phyloP scores from a whole-genome alignment of 169 alveolate species.

The Eimeria necatrix region DNA sequence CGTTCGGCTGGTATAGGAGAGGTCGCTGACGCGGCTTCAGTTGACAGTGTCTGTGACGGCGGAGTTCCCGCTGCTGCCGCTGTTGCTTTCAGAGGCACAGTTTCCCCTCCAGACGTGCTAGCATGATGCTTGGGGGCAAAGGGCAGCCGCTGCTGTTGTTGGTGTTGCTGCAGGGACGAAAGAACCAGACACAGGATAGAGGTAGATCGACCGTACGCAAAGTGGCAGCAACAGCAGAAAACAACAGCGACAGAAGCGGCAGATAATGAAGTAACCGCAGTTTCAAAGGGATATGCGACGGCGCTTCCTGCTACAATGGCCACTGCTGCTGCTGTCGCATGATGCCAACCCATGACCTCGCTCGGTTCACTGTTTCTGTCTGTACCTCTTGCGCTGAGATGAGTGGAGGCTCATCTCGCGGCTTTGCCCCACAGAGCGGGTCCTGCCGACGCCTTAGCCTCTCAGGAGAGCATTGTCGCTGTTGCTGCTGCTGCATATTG shows the following conservation, averaged over 20 bases:
- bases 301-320: not conserved
- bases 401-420: constrained; percentile 20
- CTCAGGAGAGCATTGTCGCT: constrained; percentile 1
- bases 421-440: constrained; percentile 15
- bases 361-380: not conserved
- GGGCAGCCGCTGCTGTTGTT: constrained; percentile 10
- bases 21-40: constrained; percentile 15
- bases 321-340: not conserved
- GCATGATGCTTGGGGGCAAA: not conserved
- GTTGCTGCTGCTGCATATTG: constrained; percentile 46
- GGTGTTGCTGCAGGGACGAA: constrained; percentile 2
- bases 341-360: no score
- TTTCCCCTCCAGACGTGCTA: not conserved
- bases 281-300: not conserved
- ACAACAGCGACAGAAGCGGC: not conserved
- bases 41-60: not conserved
- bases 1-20: not conserved
- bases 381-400: constrained; percentile 35
- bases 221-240: not conserved
- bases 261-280: not conserved
- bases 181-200: not conserved
- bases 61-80: constrained; percentile 7
- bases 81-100: not conserved
- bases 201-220: not conserved
- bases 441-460: constrained; percentile 15